phyloP scores from a whole-genome alignment of 148 eudicot genomes.

The Rhododendron ovatum region DNA sequence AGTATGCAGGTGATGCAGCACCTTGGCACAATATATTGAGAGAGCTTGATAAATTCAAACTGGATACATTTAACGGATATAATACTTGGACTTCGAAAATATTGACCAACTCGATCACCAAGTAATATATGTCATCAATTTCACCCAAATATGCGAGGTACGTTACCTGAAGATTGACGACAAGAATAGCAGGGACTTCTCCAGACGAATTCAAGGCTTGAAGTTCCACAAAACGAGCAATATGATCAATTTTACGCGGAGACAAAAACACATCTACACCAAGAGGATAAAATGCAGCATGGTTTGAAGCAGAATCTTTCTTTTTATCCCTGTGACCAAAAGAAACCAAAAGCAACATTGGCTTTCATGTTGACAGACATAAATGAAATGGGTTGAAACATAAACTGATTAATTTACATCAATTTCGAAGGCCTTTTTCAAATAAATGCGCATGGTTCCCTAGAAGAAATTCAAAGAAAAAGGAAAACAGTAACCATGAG shows the following conservation, averaged over 20 bases:
- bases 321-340: constrained; percentile 70
- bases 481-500: neutral
- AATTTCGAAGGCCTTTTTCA: neutral
- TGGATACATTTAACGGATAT: neutral
- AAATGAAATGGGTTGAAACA: neutral
- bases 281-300: constrained; percentile 82
- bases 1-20: neutral
- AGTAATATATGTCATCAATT: neutral
- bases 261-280: constrained; percentile 88
- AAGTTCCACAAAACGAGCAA: constrained; percentile 84
- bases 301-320: constrained; percentile 74
- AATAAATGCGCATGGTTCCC: neutral
- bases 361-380: neutral
- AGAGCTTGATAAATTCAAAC: neutral
- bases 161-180: constrained; percentile 89
- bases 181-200: constrained; percentile 80
- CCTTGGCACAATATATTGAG: neutral
- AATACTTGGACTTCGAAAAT: neutral
- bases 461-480: neutral
- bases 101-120: neutral
- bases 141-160: neutral
- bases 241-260: constrained; percentile 79
- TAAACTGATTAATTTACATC: neutral
- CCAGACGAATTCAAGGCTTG: constrained; percentile 50
- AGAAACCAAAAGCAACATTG: constrained; percentile 3